Conservation (phyloP, 768 basidiomycete genomes). For the Naganishia randhawae region DNA sequence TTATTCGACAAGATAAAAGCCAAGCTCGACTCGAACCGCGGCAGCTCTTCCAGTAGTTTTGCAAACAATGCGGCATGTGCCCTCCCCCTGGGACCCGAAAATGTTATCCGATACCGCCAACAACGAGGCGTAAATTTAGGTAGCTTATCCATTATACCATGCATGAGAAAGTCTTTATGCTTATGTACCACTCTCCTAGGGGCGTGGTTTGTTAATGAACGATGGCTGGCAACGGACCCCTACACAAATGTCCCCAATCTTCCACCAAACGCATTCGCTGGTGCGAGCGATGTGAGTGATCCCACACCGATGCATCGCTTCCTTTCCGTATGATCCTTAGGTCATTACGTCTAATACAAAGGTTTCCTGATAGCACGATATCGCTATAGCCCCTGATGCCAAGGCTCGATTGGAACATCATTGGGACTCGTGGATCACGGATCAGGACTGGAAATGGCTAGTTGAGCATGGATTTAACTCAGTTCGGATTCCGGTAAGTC, state of each 20-base stretch:
- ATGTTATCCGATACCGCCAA: constrained; percentile 62
- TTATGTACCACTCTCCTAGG: constrained; percentile 52
- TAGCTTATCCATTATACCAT: constrained; percentile 35
- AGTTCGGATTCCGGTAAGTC: constrained; percentile 62
- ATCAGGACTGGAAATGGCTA: constrained; percentile 71
- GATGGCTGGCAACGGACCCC: constrained; percentile 66
- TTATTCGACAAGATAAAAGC: constrained; percentile 46
- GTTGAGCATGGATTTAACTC: constrained; percentile 59
- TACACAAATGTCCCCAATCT: constrained; percentile 57
- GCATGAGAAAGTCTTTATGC: not conserved
- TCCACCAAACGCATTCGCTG: constrained; percentile 34
- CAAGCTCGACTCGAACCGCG: constrained; percentile 30
- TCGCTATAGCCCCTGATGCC: constrained; percentile 59
- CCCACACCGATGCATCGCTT: too few species aligned
- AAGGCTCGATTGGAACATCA: constrained; percentile 62
- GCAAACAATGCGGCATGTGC: constrained; percentile 4
- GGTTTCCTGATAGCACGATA: constrained; percentile 34
- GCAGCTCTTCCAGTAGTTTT: not conserved
- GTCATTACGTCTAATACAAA: not conserved
- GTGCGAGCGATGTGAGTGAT: constrained; percentile 60
- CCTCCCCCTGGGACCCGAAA: constrained; percentile 44
- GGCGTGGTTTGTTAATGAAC: constrained; percentile 73
- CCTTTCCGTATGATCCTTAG: not conserved
- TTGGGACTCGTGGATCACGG: constrained; percentile 79
- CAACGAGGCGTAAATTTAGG: constrained; percentile 81